A percentile compares a stretch with the other conserved stretches of the same genome.
phyloP scores from a whole-genome alignment of 2,329 filamentous ascomycete species.

The Calcarisporium arbuscula region DNA sequence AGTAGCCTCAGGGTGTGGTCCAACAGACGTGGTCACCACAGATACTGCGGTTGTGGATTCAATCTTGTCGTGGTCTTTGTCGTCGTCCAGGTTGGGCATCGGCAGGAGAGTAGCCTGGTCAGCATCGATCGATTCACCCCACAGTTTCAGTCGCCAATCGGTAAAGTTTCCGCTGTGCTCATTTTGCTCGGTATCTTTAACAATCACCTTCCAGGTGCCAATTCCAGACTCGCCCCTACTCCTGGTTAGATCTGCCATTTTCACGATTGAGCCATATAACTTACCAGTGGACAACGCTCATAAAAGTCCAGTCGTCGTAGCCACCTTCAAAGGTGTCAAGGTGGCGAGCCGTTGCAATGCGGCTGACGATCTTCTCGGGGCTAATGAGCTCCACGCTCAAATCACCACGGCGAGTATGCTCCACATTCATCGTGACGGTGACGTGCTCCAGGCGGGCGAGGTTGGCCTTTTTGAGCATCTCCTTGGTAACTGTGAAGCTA shows the following conservation, averaged over 20 bases:
- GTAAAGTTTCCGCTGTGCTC: slow-evolving; percentile 69
- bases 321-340: slow-evolving; percentile 61
- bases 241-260: slow-evolving; percentile 21
- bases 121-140: slow-evolving; percentile 80
- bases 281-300: slow-evolving; percentile 95
- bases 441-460: slow-evolving; percentile 86
- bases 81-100: slow-evolving; percentile 75
- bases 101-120: slow-evolving; percentile 68
- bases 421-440: slow-evolving; percentile 94
- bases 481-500: slow-evolving; percentile 72
- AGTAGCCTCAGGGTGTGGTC: slow-evolving; percentile 40
- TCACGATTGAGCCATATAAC: slow-evolving; percentile 25
- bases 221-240: slow-evolving; percentile 77
- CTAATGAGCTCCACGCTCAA: slow-evolving; percentile 87
- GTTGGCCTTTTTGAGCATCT: slow-evolving; percentile 78
- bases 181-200: slow-evolving; percentile 80
- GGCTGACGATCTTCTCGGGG: slow-evolving; percentile 72
- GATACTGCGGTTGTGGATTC: slow-evolving; percentile 41
- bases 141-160: slow-evolving; percentile 92
- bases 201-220: slow-evolving; percentile 84
- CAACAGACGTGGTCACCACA: slow-evolving; percentile 33
- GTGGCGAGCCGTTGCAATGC: slow-evolving; percentile 70
- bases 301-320: slow-evolving; percentile 96
- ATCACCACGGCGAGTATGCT: slow-evolving; percentile 82
- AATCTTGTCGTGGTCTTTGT: slow-evolving; percentile 69